Base-by-base conservation (phyloP, 2,329 filamentous ascomycete species). In the Monilinia laxa region DNA sequence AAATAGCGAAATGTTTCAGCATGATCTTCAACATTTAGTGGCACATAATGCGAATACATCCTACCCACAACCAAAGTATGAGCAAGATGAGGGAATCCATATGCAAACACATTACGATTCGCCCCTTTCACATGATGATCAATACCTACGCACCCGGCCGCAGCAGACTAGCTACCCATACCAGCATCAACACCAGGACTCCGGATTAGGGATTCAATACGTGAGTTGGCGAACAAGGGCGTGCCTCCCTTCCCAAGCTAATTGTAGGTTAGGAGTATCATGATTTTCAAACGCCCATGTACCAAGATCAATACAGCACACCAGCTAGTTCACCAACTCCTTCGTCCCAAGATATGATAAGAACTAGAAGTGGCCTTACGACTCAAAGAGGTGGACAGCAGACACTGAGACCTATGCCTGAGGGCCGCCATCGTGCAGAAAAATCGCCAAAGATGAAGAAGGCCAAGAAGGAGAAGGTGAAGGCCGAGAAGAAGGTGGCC, bases 251-350 rank as follows among this genome's bases (percentile, higher is more conserved):
- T 4, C 70, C 69, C 72, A 58, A 73, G 64, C 57, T 45, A 45
- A 58, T 53, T 23, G 63, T 75, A 71, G 73, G 75, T 54, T 66
- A 64, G 42, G 70, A 71, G 42, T 62, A 64, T 28, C 65, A 60
- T 23, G 68, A 71, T 12, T 70, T 68, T 40, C 70, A 71, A 35
- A 52, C 45, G 28, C 52, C 69, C 35, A 62, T 71, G 51, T 73
- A 71, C 49, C 68, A 73, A 58, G 77, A 80, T 69, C 77, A 79
- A 47, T 84, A 84, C 73, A 80, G 77, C 72, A 85, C 83, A 9
- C 83, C 83, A 0, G 82, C 82, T 38, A 82, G 80, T 63, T 85
- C 84, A 2, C 82, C 84, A 9, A 82, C 81, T 20, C 80, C 80
- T 12, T 78, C 77, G 18, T 73, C 73, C 10, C 67, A 70, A 35